Evolutionary conservation across 202 grass and related monocot species (phyloP).

Genomic region (Panicum hallii): DNA sequence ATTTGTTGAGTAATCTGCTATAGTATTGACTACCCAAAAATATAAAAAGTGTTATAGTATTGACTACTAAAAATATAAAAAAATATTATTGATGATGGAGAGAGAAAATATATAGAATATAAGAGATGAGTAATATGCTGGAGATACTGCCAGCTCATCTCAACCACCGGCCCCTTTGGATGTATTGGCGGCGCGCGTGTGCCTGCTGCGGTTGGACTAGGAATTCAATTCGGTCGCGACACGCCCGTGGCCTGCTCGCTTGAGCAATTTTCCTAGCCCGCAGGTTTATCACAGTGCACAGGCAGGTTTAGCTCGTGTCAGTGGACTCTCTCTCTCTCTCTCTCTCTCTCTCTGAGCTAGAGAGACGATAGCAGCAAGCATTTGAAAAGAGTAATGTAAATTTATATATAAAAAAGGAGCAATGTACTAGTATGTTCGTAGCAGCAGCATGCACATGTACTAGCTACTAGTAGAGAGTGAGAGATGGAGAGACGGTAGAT

Average conservation of each 20-base stretch:
- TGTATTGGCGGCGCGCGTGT: not conserved
- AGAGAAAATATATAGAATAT: too few species aligned
- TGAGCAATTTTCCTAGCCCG: conserved; percentile 47
- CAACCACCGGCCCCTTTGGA: not conserved
- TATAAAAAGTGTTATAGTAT: too few species aligned
- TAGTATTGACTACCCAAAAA: too few species aligned
- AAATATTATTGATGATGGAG: too few species aligned
- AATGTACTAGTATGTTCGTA: not conserved
- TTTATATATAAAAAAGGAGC: too few species aligned
- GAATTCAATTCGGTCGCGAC: conserved; percentile 41
- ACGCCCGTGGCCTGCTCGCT: not conserved
- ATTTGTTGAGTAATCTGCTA: too few species aligned
- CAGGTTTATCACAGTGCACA: not conserved
- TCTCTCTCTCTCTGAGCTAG: not conserved
- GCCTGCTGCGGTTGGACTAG: not conserved
- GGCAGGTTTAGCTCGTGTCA: conserved; percentile 16
- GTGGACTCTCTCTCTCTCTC: too few species aligned
- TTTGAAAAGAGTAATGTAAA: conserved; percentile 15
- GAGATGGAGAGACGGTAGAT: not conserved
- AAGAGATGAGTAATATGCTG: too few species aligned
- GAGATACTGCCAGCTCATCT: too few species aligned
- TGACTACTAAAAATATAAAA: too few species aligned
- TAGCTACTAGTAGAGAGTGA: not conserved
- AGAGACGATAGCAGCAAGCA: not conserved
- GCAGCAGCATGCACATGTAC: not conserved